A percentile compares a stretch with the other conserved stretches of the same genome.
Conservation (phyloP, 139 green algal species). For the Chlamydomonas asymmetrica region DNA sequence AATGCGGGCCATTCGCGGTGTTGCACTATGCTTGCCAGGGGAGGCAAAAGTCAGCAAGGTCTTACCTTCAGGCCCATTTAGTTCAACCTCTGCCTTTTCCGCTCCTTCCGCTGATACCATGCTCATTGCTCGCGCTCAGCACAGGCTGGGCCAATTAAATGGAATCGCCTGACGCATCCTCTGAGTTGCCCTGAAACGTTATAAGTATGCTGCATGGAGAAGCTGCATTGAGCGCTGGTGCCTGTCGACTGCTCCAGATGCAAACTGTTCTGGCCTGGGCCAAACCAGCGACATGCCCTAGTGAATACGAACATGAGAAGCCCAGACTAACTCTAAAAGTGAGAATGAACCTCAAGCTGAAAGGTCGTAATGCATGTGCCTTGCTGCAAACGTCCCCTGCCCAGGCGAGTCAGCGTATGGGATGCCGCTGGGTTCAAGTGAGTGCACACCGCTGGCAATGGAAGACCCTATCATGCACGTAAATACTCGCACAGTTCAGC, state of each 20-base stretch:
- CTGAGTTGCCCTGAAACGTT: background rate
- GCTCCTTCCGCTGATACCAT: background rate
- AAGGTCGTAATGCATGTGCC: background rate
- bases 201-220: background rate
- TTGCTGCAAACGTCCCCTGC: background rate
- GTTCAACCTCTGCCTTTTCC: background rate
- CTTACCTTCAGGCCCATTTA: slow-evolving; percentile 5
- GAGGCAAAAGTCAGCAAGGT: background rate
- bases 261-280: no score
- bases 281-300: no score
- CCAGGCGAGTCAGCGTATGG: background rate
- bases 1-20: no score
- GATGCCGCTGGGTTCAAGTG: background rate
- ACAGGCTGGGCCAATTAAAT: background rate
- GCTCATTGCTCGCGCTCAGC: background rate
- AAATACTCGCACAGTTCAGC: background rate
- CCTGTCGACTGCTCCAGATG: no score
- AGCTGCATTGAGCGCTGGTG: slow-evolving; percentile 4
- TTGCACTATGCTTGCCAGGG: background rate
- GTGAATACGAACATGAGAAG: no score
- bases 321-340: background rate
- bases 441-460: no score
- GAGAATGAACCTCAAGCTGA: background rate
- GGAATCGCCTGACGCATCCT: background rate
- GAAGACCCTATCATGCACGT: no score